phyloP scores from a whole-genome alignment of 78 protist species.

The Fonticula alba region DNA sequence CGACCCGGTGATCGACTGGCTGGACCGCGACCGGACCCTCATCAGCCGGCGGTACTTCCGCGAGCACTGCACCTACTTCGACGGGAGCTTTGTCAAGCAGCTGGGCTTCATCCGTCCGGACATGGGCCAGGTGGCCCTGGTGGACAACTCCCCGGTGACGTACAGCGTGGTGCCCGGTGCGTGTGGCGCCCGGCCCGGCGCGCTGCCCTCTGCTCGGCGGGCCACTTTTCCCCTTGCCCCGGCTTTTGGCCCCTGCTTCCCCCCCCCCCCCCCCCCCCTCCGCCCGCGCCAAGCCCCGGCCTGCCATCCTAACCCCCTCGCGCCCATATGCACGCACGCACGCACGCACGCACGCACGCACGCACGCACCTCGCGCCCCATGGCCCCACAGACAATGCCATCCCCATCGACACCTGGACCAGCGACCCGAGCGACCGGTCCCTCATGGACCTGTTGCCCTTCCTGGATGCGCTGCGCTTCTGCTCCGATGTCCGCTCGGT shows the following conservation, averaged over 20 bases:
- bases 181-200: neutral
- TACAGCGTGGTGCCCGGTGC: constrained; percentile 49
- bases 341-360: no score
- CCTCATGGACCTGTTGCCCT: constrained; percentile 37
- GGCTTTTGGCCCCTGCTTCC: no score
- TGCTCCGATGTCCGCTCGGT: constrained; percentile 32
- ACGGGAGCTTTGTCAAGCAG: constrained; percentile 71
- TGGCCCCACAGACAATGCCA: constrained; percentile 40
- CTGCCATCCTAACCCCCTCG: no score
- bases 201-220: no score
- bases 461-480: constrained; percentile 13
- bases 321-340: no score
- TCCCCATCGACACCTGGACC: constrained; percentile 53
- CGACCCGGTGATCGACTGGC: constrained; percentile 38
- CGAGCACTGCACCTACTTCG: constrained; percentile 4
- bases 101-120: constrained; percentile 61
- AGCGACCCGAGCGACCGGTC: constrained; percentile 41
- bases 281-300: no score
- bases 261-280: no score
- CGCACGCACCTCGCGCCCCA: no score
- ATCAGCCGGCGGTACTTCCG: constrained; percentile 50
- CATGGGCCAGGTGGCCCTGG: constrained; percentile 29
- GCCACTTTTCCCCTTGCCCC: no score
- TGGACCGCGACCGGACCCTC: constrained; percentile 33
- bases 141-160: constrained; percentile 81